These are phyloP conservation scores for Physocladia obscura DNA, from an alignment of 192 early-diverging fungal genomes.

Conservation along the genomic window DNA sequence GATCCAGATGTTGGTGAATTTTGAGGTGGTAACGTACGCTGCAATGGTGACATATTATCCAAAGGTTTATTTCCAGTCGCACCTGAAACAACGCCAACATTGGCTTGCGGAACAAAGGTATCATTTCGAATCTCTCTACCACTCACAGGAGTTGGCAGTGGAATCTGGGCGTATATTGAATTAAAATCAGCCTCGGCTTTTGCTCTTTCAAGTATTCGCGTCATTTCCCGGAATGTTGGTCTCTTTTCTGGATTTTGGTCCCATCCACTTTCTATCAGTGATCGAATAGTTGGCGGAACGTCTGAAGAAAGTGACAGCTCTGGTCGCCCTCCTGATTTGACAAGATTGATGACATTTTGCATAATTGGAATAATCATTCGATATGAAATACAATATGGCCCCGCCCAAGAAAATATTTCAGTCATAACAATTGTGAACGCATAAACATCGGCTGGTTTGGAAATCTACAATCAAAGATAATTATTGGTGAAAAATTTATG, in stretches of 20 bases:
- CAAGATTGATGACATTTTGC: conserved; percentile 22
- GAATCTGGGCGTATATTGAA: conserved; percentile 9
- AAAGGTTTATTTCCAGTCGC: neutral
- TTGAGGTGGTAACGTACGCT: conserved; percentile 16
- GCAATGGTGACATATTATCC: conserved; percentile 5
- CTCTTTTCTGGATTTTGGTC: conserved; percentile 23
- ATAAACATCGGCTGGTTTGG: conserved; percentile 25
- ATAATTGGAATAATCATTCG: conserved; percentile 25
- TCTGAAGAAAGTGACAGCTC: conserved; percentile 18
- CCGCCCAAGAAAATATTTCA: conserved; percentile 28
- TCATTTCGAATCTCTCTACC: neutral
- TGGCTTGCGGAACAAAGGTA: neutral
- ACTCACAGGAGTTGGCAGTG: neutral
- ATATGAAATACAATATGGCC: conserved; percentile 24
- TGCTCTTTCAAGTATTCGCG: conserved; percentile 19
- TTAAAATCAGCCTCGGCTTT: conserved; percentile 20
- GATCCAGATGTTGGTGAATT: conserved; percentile 3
- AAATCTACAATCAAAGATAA: conserved; percentile 7
- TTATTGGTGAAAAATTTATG: neutral
- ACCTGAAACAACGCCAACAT: neutral
- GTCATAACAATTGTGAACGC: conserved; percentile 27
- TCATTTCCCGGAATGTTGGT: conserved; percentile 24
- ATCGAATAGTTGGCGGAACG: conserved; percentile 19
- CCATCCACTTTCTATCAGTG: conserved; percentile 26
- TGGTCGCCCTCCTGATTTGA: conserved; percentile 24